Base-by-base conservation (phyloP, 805 yeast genomes). In the Cyberlindnera xylosilytica region DNA sequence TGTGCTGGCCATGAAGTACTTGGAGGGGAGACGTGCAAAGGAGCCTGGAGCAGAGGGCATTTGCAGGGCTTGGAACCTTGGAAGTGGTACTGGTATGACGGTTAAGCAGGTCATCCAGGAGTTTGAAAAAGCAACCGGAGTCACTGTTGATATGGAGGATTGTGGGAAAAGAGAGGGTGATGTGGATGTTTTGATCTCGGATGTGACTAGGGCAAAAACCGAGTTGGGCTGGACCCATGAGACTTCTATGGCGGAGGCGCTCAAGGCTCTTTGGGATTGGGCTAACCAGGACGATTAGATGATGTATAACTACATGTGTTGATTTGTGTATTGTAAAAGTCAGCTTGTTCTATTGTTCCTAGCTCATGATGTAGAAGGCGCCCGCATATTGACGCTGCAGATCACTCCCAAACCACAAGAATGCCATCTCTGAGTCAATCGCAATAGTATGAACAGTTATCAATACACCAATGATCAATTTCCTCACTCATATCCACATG, bases 51-150 rank as follows among this genome's bases (percentile, higher is more conserved):
- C 59, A 15, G 15, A 11, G 4, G 87, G 86, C 7, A 65, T 78
- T 39, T 79, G 73, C 55, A 72, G 89, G 41, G 91, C 79, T 59
- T 86, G 93, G 93, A 86, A 86, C 58, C 72, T 86, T 44, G 95
- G 95, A 33, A 79, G 90, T 12, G 95, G 95, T 23, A 74, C 66
- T 20, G 95, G 95, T n/a, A 69, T 81, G 10, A 83, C 91, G 1
- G 95, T 86, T 5, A 68, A 83, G 44, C 89, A 86, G 52, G 81
- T 86, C 33, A 73, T 78, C 55, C 58, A 73, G 41, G 81, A 85
- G 1, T 86, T 85, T 61, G 71, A 78, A 54, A 69, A 70, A 39
- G 84, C 84, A 10, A 80, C 78, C 6, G 88, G 88, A 29, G 66
- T 72, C 35, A 70, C 74, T 26, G 69, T 86, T 39, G 84, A 89